Evolutionary conservation across 2,329 filamentous ascomycete species (phyloP).

Genomic region (Verticillium isaacii): DNA sequence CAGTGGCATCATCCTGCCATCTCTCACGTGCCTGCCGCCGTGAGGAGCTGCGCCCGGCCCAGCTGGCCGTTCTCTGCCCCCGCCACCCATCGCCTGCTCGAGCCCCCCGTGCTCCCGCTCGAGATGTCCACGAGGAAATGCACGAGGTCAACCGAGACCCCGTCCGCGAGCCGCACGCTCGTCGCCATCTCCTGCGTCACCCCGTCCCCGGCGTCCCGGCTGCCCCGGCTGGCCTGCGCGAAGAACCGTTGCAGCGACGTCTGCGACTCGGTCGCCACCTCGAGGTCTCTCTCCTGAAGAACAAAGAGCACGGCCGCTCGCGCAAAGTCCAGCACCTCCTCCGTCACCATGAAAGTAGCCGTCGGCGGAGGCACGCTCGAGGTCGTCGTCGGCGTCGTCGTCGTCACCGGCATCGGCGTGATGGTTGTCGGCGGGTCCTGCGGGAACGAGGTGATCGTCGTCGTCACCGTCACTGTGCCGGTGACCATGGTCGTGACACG

Average conservation of each 20-base stretch:
- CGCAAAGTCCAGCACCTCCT: slow-evolving; percentile 58
- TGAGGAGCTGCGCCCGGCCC: background rate
- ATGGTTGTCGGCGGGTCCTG: slow-evolving; percentile 20
- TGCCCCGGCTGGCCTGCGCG: slow-evolving; percentile 25
- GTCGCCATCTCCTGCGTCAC: slow-evolving; percentile 28
- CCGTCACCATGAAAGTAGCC: slow-evolving; percentile 42
- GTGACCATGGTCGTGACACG: slow-evolving; percentile 4
- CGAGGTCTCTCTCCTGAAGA: slow-evolving; percentile 48
- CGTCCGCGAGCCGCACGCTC: slow-evolving; percentile 36
- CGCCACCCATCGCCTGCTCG: background rate
- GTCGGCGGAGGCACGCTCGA: slow-evolving; percentile 16
- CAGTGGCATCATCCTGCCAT: background rate
- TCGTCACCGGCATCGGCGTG: slow-evolving; percentile 12
- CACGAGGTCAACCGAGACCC: slow-evolving; percentile 46
- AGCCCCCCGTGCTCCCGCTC: slow-evolving; percentile 1
- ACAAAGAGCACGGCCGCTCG: slow-evolving; percentile 58
- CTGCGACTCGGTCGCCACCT: slow-evolving; percentile 50
- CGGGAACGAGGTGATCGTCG: slow-evolving; percentile 13
- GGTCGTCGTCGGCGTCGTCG: slow-evolving; percentile 12
- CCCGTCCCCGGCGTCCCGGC: slow-evolving; percentile 22
- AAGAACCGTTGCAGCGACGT: slow-evolving; percentile 51
- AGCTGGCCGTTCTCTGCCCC: background rate
- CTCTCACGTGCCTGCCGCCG: background rate
- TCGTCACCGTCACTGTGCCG: slow-evolving; percentile 25
- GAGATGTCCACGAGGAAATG: slow-evolving; percentile 35